Percentiles rank a stretch among this genome's conserved stretches.
Evolutionary conservation across 192 early-diverging fungal species (phyloP).

Genomic region (Coemansia sp.): DNA sequence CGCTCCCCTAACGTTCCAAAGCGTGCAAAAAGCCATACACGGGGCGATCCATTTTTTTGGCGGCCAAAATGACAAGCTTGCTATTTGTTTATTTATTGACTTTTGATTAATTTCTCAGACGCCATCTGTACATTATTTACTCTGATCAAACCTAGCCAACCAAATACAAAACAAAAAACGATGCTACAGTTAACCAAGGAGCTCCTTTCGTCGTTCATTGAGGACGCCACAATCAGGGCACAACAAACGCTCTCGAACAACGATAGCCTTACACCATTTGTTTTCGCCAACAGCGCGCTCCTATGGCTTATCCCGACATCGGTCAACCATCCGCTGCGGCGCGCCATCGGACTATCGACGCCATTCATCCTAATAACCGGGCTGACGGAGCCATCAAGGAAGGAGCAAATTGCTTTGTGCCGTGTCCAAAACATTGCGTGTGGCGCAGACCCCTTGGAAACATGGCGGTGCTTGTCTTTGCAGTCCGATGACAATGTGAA

Average conservation of each 20-base stretch:
- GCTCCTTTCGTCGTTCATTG: conserved; percentile 35
- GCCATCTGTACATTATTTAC: too few relatives aligned
- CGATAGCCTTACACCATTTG: conserved; percentile 31
- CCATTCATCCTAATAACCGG: conserved; percentile 43
- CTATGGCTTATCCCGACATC: conserved; percentile 32
- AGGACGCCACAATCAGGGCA: conserved; percentile 21
- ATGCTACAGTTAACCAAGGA: conserved; percentile 36
- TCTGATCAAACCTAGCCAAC: too few relatives aligned
- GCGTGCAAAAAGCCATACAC: too few relatives aligned
- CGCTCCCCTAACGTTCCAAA: too few relatives aligned
- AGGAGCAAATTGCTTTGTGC: background rate
- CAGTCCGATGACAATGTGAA: conserved; percentile 10
- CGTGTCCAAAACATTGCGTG: conserved; percentile 17
- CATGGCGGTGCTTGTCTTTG: conserved; percentile 21
- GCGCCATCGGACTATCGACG: conserved; percentile 27
- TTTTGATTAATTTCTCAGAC: too few relatives aligned
- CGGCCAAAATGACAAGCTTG: too few relatives aligned
- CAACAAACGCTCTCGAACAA: conserved; percentile 19
- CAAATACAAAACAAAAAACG: conserved; percentile 4
- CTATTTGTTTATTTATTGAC: too few relatives aligned
- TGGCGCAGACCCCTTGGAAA: conserved; percentile 35
- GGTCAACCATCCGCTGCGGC: conserved; percentile 45
- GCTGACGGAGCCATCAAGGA: background rate
- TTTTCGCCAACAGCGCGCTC: conserved; percentile 37
- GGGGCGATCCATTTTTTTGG: too few relatives aligned